Conservation (phyloP, 345 rosid species). For the Sonneratia alba region DNA sequence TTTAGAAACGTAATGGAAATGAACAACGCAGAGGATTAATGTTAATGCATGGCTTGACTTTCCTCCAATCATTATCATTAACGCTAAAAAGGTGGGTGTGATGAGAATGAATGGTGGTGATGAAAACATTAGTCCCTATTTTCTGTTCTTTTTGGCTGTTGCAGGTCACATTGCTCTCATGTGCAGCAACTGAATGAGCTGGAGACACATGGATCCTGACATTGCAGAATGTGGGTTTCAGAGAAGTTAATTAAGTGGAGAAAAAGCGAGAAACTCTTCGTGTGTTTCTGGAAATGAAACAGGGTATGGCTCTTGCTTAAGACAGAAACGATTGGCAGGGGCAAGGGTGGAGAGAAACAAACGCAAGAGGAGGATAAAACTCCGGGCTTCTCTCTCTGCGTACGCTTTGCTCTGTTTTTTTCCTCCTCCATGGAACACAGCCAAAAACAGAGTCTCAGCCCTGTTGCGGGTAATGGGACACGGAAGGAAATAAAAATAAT, state of each 20-base stretch:
- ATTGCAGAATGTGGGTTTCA: conserved; percentile 32
- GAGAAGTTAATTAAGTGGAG: conserved; percentile 17
- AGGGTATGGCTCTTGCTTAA: not conserved
- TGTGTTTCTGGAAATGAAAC: conserved; percentile 3
- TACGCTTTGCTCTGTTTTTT: not conserved
- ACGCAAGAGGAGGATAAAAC: not conserved
- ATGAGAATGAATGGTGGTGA: conserved; percentile 1
- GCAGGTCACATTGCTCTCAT: conserved; percentile 36
- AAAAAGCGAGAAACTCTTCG: not conserved
- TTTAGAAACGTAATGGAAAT: no score
- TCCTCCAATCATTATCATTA: not conserved
- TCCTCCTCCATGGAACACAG: not conserved
- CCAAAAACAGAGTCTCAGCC: conserved; percentile 4
- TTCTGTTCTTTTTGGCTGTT: conserved; percentile 24
- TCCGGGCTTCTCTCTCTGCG: not conserved
- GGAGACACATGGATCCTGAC: conserved; percentile 61
- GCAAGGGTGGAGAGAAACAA: not conserved
- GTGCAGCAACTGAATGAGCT: conserved; percentile 31
- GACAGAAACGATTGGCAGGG: not conserved
- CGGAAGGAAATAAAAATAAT: conserved; percentile 10
- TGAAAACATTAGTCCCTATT: conserved; percentile 2
- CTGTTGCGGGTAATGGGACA: conserved; percentile 36
- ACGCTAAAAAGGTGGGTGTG: not conserved
- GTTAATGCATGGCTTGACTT: no score
- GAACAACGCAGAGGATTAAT: no score